Evolutionary conservation across 139 green algal species (phyloP).

Genomic region (Desmodesmus armatus): DNA sequence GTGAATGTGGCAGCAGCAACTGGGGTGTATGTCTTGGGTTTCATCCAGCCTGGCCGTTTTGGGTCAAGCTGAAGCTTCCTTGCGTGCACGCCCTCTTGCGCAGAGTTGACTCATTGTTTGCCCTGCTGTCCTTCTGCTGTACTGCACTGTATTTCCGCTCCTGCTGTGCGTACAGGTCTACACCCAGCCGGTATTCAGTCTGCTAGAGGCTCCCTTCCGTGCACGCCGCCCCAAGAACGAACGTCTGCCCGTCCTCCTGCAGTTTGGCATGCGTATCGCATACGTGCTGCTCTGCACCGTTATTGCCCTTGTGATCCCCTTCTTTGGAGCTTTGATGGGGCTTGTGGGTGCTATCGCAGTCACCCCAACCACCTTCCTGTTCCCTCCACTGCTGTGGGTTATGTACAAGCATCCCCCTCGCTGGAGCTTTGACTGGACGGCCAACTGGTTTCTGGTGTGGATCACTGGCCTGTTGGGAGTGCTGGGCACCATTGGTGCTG

Average conservation of each 20-base stretch:
- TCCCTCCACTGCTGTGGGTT: conserved; percentile 48
- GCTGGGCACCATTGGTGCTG: conserved; percentile 4
- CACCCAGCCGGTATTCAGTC: conserved; percentile 50
- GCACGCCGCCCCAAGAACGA: conserved; percentile 10
- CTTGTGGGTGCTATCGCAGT: conserved; percentile 47
- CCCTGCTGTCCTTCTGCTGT: no score
- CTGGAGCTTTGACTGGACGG: not conserved
- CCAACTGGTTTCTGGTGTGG: conserved; percentile 35
- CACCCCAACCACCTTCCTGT: conserved; percentile 50
- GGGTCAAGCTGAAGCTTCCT: no score
- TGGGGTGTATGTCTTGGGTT: no score
- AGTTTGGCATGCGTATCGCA: not conserved
- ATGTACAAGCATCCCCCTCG: conserved; percentile 1
- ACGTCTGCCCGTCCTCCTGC: not conserved
- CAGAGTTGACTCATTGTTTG: no score
- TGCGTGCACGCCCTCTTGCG: no score
- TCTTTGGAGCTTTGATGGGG: conserved; percentile 48
- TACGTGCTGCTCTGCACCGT: conserved; percentile 50
- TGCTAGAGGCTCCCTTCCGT: conserved; percentile 45
- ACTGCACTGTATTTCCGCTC: no score
- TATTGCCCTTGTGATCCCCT: conserved; percentile 52
- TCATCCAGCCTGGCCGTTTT: no score
- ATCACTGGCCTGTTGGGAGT: conserved; percentile 28
- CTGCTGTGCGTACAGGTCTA: no score
- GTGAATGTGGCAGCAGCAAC: no score